phyloP scores from a whole-genome alignment of 495 filamentous ascomycete species.

The Talaromyces trachyspermus region DNA sequence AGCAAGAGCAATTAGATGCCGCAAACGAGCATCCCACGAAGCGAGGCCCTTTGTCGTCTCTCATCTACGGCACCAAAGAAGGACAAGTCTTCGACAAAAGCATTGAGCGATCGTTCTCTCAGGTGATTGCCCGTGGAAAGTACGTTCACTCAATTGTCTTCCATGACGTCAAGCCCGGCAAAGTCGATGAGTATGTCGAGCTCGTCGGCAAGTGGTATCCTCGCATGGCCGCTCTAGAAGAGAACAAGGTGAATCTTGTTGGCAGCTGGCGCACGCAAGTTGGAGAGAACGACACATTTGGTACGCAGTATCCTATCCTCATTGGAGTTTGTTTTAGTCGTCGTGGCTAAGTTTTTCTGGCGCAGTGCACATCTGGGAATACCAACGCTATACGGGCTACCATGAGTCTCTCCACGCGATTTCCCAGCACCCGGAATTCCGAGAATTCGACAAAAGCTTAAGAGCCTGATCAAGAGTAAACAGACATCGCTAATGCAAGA shows the following conservation, averaged over 20 bases:
- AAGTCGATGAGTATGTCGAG: constrained; percentile 89
- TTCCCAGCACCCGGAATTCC: constrained; percentile 68
- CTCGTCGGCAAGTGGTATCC: constrained; percentile 93
- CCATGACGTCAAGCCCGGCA: constrained; percentile 91
- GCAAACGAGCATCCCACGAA: constrained; percentile 34
- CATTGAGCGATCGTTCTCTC: constrained; percentile 89
- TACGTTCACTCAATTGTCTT: constrained; percentile 98
- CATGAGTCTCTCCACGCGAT: constrained; percentile 86
- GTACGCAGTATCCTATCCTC: constrained; percentile 39
- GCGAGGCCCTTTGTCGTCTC: constrained; percentile 48
- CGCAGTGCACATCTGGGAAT: constrained; percentile 96
- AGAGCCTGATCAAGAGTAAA: constrained; percentile 72
- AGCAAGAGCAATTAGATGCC: constrained; percentile 41
- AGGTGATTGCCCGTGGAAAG: constrained; percentile 90
- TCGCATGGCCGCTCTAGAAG: constrained; percentile 64
- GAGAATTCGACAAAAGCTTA: constrained; percentile 73
- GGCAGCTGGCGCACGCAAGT: constrained; percentile 99
- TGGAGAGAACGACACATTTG: constrained; percentile 94
- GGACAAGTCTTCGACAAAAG: constrained; percentile 87
- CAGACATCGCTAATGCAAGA: constrained; percentile 95
- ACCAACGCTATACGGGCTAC: constrained; percentile 93
- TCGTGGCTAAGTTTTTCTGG: neutral
- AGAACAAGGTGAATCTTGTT: constrained; percentile 91
- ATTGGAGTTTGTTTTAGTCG: neutral
- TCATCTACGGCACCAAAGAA: constrained; percentile 95